Base-by-base conservation (phyloP, 345 rosid genomes). In the Hibiscus mutabilis region DNA sequence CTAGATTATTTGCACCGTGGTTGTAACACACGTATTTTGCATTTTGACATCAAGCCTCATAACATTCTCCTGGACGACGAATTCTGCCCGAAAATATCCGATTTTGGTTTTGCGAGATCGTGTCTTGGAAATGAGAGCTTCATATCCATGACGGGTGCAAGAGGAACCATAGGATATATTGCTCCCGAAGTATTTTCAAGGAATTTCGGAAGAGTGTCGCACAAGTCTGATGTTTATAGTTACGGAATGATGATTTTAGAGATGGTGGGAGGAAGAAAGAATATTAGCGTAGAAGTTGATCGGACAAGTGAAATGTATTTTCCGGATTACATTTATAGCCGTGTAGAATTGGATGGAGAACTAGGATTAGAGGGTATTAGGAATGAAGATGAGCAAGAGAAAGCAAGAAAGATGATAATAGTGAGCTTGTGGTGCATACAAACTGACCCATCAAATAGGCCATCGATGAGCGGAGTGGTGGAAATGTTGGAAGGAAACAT, bases 21-120 rank as follows among this genome's bases (percentile, higher is more conserved):
- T 49, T 49, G 55, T 15, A 49, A 49, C 55, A 49, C 52, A 0
- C 55, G 55, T 0, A 49, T 49, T 49, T 16, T 49, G 7, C 55
- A 49, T 49, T 15, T 49, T 8, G 55, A 49, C 19, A 15, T 56
- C 89, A 89, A 37, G 85, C 87, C 31, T 84, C 85, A 79, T 56
- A 87, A 89, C 84, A 87, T 89, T 69, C 90, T 89, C 68, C 85
- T 89, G 0, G 90, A 84, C 66, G 58, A 56, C 5, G 84, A 83
- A 76, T 6, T 15, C 75, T 18, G 90, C 86, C 68, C 55, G 55
- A 89, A 87, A 72, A 85, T 89, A 10, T 88, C 87, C 0, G 95
- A 89, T 78, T 89, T 89, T 6, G 92, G 92, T 2, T 80, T 89
- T 12, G 55, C 55, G 2, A 49, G 4, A 49, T 16, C 19, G 9